A percentile compares a stretch with the other conserved stretches of the same genome.
Evolutionary conservation across 345 rosid genomes (phyloP).

Genomic region (Gossypium turneri): DNA sequence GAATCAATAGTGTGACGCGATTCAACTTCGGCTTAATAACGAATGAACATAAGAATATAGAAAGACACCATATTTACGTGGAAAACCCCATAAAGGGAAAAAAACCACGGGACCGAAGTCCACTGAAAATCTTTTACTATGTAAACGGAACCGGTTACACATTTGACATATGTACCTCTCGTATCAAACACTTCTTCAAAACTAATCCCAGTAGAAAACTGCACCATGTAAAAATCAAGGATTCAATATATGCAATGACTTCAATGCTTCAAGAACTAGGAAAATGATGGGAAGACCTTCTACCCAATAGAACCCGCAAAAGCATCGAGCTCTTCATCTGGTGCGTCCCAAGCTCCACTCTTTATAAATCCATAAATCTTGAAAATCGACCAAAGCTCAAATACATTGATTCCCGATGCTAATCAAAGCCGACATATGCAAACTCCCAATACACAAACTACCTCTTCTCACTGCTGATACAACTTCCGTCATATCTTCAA

Average conservation of each 20-base stretch:
- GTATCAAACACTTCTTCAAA: background rate
- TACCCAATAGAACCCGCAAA: background rate
- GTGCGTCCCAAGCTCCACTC: too few species aligned
- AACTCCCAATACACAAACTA: background rate
- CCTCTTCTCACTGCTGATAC: too few species aligned
- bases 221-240: background rate
- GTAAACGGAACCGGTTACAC: background rate
- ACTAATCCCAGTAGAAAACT: background rate
- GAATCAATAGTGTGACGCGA: too few species aligned
- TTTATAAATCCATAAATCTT: too few species aligned
- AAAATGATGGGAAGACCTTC: background rate
- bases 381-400: too few species aligned
- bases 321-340: background rate
- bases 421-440: background rate
- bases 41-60: background rate
- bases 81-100: conserved; percentile 14
- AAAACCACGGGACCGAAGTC: conserved; percentile 24
- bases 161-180: background rate
- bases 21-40: too few species aligned
- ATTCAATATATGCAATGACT: background rate
- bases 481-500: background rate
- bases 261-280: background rate
- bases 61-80: conserved; percentile 15
- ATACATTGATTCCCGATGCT: background rate
- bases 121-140: conserved; percentile 11